These are phyloP conservation scores for Claviceps citrina DNA, from an alignment of 2,329 filamentous ascomycete genomes.

Conservation along the genomic window DNA sequence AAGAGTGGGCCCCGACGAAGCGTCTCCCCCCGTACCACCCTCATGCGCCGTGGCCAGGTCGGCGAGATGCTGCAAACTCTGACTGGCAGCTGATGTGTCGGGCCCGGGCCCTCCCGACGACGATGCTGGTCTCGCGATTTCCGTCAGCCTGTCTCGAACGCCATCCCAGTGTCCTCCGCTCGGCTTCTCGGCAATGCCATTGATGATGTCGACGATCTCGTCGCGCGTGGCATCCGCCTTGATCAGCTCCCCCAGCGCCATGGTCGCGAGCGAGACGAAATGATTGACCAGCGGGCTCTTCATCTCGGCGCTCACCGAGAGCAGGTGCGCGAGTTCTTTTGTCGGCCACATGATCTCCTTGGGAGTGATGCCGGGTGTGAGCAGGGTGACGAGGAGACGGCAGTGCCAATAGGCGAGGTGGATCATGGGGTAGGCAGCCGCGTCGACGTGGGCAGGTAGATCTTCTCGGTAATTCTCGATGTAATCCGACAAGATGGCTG, in stretches of 20 bases:
- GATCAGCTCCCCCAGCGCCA: slow-evolving; percentile 45
- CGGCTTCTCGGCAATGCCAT: slow-evolving; percentile 40
- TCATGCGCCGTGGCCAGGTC: slow-evolving; percentile 36
- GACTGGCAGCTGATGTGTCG: slow-evolving; percentile 30
- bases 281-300: slow-evolving; percentile 53
- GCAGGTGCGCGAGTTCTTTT: slow-evolving; percentile 40
- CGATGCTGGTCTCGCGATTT: slow-evolving; percentile 20
- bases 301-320: slow-evolving; percentile 38
- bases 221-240: slow-evolving; percentile 39
- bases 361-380: slow-evolving; percentile 39
- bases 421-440: slow-evolving; percentile 36
- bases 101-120: slow-evolving; percentile 13
- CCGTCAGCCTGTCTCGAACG: slow-evolving; percentile 30
- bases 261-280: slow-evolving; percentile 42
- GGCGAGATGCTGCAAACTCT: slow-evolving; percentile 44
- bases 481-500: slow-evolving; percentile 21
- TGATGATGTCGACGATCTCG: slow-evolving; percentile 40
- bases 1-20: slow-evolving; percentile 18
- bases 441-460: slow-evolving; percentile 41
- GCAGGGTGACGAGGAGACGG: slow-evolving; percentile 46
- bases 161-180: slow-evolving; percentile 40
- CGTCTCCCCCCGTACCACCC: slow-evolving; percentile 17
- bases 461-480: slow-evolving; percentile 50
- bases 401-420: slow-evolving; percentile 58
- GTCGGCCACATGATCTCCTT: slow-evolving; percentile 45